A percentile compares a stretch with the other conserved stretches of the same genome.
These are phyloP conservation scores for Arachnomyces sp. DNA, from an alignment of 2,329 filamentous ascomycete genomes.

Conservation along the genomic window DNA sequence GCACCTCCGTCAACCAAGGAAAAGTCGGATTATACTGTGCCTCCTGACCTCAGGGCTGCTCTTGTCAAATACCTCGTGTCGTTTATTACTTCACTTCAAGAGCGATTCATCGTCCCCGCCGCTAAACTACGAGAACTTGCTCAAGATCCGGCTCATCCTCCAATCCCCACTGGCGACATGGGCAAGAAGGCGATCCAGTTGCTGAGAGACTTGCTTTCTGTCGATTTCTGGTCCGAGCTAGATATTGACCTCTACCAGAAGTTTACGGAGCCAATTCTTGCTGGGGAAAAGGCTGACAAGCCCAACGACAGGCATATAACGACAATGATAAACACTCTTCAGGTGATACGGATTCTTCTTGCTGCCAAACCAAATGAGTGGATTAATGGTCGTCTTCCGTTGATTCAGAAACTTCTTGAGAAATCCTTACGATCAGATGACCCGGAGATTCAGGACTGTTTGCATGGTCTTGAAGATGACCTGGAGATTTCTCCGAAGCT, in stretches of 20 bases:
- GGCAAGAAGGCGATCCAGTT: constrained; percentile 78
- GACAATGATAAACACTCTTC: constrained; percentile 85
- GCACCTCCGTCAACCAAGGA: constrained; percentile 39
- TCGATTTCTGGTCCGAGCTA: constrained; percentile 83
- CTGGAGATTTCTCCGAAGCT: constrained; percentile 63
- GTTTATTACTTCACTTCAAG: constrained; percentile 84
- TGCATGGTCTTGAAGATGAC: constrained; percentile 66
- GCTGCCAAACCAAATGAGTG: constrained; percentile 85
- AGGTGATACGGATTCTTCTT: constrained; percentile 82
- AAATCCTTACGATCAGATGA: constrained; percentile 84
- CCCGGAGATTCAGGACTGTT: constrained; percentile 84
- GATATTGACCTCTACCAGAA: constrained; percentile 88
- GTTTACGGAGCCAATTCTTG: constrained; percentile 76
- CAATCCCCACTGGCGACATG: constrained; percentile 62
- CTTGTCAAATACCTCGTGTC: constrained; percentile 93
- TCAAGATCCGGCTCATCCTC: constrained; percentile 41
- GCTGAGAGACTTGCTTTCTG: constrained; percentile 75
- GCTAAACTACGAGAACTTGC: constrained; percentile 55
- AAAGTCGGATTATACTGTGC: constrained; percentile 60
- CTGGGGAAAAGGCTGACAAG: constrained; percentile 75
- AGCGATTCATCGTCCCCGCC: constrained; percentile 72
- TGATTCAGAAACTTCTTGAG: constrained; percentile 80
- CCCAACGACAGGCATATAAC: constrained; percentile 78
- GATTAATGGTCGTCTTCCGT: constrained; percentile 69
- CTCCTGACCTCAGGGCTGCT: constrained; percentile 60